A percentile compares a stretch with the other conserved stretches of the same genome.
These are phyloP conservation scores for Mikania micrantha DNA, from an alignment of 129 eudicot species.

Conservation along the genomic window DNA sequence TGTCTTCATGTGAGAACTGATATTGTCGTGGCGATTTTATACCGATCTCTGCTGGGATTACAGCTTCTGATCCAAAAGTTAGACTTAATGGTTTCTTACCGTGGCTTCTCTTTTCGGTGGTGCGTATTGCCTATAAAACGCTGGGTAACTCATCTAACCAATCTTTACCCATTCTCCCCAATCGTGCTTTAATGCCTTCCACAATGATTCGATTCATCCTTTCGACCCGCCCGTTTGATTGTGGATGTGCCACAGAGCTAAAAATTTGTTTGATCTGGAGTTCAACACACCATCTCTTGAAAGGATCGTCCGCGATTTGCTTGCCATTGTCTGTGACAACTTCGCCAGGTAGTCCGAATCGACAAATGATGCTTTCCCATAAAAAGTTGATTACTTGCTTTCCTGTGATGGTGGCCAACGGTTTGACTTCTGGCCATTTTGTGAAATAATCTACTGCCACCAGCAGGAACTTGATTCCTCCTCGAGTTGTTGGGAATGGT, in stretches of 20 bases:
- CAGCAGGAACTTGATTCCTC: too few species aligned
- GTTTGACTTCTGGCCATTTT: neutral
- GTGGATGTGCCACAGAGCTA: neutral
- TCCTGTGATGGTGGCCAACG: neutral
- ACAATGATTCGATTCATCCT: neutral
- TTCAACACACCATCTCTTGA: neutral
- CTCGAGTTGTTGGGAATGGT: too few species aligned
- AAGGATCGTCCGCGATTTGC: neutral
- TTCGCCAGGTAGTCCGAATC: neutral
- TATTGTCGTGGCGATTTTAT: too few species aligned
- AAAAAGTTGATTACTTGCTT: neutral
- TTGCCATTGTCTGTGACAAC: neutral
- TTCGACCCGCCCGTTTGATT: neutral
- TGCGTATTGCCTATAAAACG: neutral
- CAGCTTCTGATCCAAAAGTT: neutral
- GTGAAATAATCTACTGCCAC: neutral
- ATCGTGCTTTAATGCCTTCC: neutral
- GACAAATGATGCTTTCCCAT: neutral
- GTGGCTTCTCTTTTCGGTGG: neutral
- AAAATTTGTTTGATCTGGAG: neutral
- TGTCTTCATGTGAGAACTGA: too few species aligned
- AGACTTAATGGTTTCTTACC: neutral
- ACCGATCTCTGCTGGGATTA: too few species aligned
- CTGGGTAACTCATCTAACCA: neutral
- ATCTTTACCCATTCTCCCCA: too few species aligned